Evolutionary conservation across 768 basidiomycete species (phyloP).

Genomic region (Pisolithus microcarpus): DNA sequence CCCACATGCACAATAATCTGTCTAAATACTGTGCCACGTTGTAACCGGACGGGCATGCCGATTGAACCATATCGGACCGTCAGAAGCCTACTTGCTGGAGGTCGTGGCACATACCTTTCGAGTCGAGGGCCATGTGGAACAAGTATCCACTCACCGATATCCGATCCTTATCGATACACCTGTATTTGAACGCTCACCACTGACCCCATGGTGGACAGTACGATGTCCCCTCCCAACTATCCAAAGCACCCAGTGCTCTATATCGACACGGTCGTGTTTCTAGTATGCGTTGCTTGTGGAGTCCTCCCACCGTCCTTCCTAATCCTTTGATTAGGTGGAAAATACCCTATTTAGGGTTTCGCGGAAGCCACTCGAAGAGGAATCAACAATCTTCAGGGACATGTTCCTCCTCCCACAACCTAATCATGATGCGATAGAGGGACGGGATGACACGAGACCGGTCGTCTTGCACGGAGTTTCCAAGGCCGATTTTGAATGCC

Average conservation of each 20-base stretch:
- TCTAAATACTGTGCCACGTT: too few relatives aligned
- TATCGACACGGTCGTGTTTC: slow-evolving; percentile 7
- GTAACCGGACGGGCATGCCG: too few relatives aligned
- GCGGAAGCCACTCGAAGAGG: slow-evolving; percentile 9
- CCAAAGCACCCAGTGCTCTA: slow-evolving; percentile 6
- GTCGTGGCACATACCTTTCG: too few relatives aligned
- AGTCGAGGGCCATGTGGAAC: too few relatives aligned
- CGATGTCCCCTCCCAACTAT: not conserved
- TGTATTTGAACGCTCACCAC: too few relatives aligned
- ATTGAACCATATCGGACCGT: too few relatives aligned
- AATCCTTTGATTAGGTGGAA: slow-evolving; percentile 12
- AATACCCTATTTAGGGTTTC: slow-evolving; percentile 16
- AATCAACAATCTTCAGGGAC: slow-evolving; percentile 14
- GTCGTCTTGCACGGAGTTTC: slow-evolving; percentile 9
- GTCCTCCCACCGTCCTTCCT: not conserved
- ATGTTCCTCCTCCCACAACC: slow-evolving; percentile 15
- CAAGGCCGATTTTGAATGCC: slow-evolving; percentile 13
- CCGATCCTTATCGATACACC: too few relatives aligned
- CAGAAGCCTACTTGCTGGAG: too few relatives aligned
- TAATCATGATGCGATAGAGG: slow-evolving; percentile 5
- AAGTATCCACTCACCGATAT: too few relatives aligned
- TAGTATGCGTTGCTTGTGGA: not conserved
- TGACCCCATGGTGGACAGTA: not conserved
- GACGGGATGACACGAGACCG: slow-evolving; percentile 11
- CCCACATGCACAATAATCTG: too few relatives aligned